phyloP scores from a whole-genome alignment of 352 stramenopile genomes.

The Thalassiosira exigua region DNA sequence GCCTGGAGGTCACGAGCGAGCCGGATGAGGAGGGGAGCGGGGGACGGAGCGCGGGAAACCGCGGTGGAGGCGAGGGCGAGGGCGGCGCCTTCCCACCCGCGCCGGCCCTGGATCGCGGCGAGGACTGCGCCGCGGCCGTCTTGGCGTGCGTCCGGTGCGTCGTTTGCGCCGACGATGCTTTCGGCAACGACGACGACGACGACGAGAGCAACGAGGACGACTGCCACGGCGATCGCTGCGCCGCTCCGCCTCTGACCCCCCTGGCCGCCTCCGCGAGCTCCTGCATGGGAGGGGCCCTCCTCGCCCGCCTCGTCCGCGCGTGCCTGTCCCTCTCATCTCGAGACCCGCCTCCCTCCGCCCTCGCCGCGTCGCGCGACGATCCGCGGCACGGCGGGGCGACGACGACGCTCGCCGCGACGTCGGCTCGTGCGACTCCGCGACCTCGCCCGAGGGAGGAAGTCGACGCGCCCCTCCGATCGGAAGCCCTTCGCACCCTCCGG shows the following conservation, averaged over 20 bases:
- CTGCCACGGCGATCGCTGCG: neutral
- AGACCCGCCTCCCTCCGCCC: too few relatives aligned
- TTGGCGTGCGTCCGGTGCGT: conserved; percentile 37
- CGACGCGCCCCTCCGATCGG: conserved; percentile 35
- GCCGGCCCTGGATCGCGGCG: conserved; percentile 40
- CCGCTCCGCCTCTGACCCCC: neutral
- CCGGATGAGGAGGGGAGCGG: neutral
- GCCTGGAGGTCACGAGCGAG: conserved; percentile 26
- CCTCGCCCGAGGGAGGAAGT: too few relatives aligned
- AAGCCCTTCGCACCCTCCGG: conserved; percentile 50
- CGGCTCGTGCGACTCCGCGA: too few relatives aligned
- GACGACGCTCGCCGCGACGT: too few relatives aligned
- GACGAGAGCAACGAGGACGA: neutral
- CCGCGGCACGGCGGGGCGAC: too few relatives aligned
- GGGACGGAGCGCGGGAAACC: neutral
- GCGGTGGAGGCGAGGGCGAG: neutral
- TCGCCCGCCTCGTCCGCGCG: conserved; percentile 43
- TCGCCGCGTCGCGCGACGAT: too few relatives aligned
- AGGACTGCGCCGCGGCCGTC: conserved; percentile 46
- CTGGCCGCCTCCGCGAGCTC: conserved; percentile 24
- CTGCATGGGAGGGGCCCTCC: conserved; percentile 50
- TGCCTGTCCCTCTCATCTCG: conserved; percentile 60
- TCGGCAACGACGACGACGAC: neutral
- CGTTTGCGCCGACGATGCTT: conserved; percentile 2
- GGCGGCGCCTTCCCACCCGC: neutral